Evolutionary conservation across 257 asterid genomes (phyloP), one percentile per base, ranked within the genome.

Genomic region (Lycium ferocissimum): DNA sequence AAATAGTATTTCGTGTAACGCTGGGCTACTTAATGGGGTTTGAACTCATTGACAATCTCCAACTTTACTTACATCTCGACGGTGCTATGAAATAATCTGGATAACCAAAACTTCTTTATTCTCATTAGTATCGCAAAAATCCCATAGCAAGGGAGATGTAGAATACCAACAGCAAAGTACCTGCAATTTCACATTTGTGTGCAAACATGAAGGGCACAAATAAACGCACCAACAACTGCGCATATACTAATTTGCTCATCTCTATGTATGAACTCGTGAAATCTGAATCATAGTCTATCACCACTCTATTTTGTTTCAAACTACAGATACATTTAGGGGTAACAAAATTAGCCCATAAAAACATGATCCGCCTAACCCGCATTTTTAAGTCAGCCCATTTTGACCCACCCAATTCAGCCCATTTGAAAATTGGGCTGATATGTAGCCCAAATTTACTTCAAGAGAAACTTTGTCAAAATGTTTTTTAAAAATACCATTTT

Each of bases 81-180:
- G 9, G 5, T 14, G 82, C 33, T 65, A 70, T 80, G 53, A 37
- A 17, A 45, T 54, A 59, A 73, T 91, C 90, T 87, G 58, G 95
- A 79, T 84, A 89, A 84, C 63, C 15, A 86, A 79, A 51, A 76
- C 38, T 51, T 76, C 65, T 76, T 95, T 17, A 89, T 66, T 88
- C 87, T 87, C 69, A 87, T 87, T 40, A 93, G 33, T 4, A 92
- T 86, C n/a, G 82, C 56, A 83, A 88, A 92, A 82, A 92, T 43
- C 15, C 92, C 91, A 70, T 85, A 95, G 88, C 94, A 93, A 43
- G 93, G 95, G 33, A 95, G 76, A 37, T 89, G 88, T 84, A 93
- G 69, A 85, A 93, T 62, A 86, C 98, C 96, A 12, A 93, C 91
- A 11, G 84, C 94, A 15, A 91, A 10, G 61, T 94, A 94, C 97